phyloP scores from a whole-genome alignment of 202 grass and related monocot genomes.

The Hordeum pubiflorum region DNA sequence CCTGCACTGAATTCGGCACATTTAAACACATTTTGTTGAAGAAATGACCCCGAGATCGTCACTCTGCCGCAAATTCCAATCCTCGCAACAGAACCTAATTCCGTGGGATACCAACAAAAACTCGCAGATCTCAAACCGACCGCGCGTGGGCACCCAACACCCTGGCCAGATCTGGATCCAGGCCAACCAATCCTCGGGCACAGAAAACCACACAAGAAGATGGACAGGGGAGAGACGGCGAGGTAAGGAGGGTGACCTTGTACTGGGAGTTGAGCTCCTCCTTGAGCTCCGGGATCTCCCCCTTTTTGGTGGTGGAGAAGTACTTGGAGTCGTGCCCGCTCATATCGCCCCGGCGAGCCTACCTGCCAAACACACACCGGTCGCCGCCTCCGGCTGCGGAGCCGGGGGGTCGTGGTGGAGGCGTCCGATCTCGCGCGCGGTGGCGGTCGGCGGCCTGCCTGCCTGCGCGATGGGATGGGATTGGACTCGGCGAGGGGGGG shows the following conservation, averaged over 20 bases:
- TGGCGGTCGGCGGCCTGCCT: conserved; percentile 10
- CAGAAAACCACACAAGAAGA: neutral
- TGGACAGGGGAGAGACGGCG: neutral
- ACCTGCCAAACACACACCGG: conserved; percentile 10
- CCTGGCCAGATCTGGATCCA: conserved; percentile 41
- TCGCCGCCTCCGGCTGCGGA: conserved; percentile 6
- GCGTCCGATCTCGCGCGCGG: conserved; percentile 28
- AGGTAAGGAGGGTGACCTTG: conserved; percentile 44
- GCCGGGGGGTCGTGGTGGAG: conserved; percentile 5
- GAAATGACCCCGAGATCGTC: conserved; percentile 11
- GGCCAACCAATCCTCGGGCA: neutral
- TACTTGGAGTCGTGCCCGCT: conserved; percentile 99
- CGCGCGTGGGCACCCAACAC: neutral
- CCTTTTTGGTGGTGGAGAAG: conserved; percentile 99
- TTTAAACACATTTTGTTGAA: neutral
- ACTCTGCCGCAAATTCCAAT: conserved; percentile 1
- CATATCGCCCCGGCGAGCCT: conserved; percentile 48
- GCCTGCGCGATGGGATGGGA: neutral
- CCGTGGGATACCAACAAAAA: neutral
- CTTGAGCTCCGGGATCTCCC: conserved; percentile 99
- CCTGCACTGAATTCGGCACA: neutral
- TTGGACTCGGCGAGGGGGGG: conserved; percentile 1
- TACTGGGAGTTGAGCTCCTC: conserved; percentile 99
- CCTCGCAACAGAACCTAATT: conserved; percentile 6
- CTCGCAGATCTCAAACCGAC: conserved; percentile 25